Base-by-base conservation (phyloP, 345 rosid species). In the Melaleuca alternifolia region DNA sequence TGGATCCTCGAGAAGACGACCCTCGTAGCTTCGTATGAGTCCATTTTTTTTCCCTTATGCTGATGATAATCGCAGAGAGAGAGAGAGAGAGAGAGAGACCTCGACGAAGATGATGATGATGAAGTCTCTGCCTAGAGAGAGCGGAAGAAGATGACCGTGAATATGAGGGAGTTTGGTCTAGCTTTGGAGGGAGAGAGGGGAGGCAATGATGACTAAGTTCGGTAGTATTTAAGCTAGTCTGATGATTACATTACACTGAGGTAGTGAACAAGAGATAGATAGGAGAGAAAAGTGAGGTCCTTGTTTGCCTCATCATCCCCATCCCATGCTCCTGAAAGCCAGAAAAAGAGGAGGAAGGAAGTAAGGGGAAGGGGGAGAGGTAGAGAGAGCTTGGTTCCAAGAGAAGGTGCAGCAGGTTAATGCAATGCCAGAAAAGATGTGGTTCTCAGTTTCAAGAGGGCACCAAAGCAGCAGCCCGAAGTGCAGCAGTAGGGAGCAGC, bases 11-110 rank as follows among this genome's bases (percentile, higher is more conserved):
- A 92, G 86, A 92, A 90, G 53, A 93, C 95, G 50, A 90, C 84
- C 83, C 90, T 90, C 30, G 95, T 93, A 37, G 96, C 96, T 88
- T 94, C 95, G 75, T 91, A 93, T 3, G 93, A 88, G 90, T 94
- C 95, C 95, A 94, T 93, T 65, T 33, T 65, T 44, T 23, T 30
- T 88, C n/a, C n/a, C n/a, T 84, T 6, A 57, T 41, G 28, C 51
- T 41, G 18, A 75, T n/a, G 56, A 26, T 75, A 52, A 20, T n/a
- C 5, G 51, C 26, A 53, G 23, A 50, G 48, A 21, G 37, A 62
- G 37, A 54, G 48, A 46, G 71, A 57, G 30, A 61, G 85, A 23
- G 5, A 24, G 79, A 41, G 54, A 23, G 51, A 37, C 71, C 26
- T 71, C 56, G 59, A 51, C 11, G 37, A 44, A 28, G 51, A 37